phyloP scores from a whole-genome alignment of 176 grass and related monocot species.

The Oryza australiensis region DNA sequence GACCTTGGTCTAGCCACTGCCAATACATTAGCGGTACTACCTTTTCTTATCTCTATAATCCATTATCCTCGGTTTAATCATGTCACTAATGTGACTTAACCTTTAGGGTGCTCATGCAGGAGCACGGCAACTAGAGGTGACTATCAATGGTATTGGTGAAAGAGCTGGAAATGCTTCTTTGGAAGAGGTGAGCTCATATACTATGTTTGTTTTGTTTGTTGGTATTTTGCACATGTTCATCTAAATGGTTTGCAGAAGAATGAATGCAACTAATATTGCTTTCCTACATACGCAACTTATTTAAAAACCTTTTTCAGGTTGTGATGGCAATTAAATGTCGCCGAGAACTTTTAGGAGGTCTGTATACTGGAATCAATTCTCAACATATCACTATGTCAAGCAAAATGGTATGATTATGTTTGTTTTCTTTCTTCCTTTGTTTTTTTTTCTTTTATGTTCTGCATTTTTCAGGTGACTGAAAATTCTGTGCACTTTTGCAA shows the following conservation, averaged over 20 bases:
- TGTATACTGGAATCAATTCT: constrained; percentile 88
- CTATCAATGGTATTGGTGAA: constrained; percentile 97
- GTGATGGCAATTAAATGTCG: constrained; percentile 91
- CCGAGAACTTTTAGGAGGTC: constrained; percentile 69
- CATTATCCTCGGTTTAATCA: constrained; percentile 2
- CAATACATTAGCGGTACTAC: constrained; percentile 82
- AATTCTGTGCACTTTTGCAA: neutral
- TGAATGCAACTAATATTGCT: neutral
- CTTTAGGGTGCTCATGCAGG: constrained; percentile 83
- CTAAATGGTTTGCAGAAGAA: neutral
- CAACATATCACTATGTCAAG: constrained; percentile 86
- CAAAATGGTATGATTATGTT: constrained; percentile 71
- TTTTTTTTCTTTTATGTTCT: neutral
- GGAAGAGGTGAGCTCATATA: constrained; percentile 68
- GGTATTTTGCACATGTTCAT: neutral
- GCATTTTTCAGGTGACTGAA: constrained; percentile 18
- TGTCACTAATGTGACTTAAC: constrained; percentile 53
- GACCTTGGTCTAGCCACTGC: constrained; percentile 95
- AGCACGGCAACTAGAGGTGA: constrained; percentile 90
- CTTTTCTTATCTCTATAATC: constrained; percentile 15
- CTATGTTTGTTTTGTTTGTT: constrained; percentile 9
- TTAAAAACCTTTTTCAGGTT: constrained; percentile 47
- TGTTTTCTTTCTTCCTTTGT: constrained; percentile 14
- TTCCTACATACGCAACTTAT: neutral
- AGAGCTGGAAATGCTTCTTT: constrained; percentile 99